Evolutionary conservation across 2,329 filamentous ascomycete genomes (phyloP).

Genomic region (Teratosphaeria zuluensis): DNA sequence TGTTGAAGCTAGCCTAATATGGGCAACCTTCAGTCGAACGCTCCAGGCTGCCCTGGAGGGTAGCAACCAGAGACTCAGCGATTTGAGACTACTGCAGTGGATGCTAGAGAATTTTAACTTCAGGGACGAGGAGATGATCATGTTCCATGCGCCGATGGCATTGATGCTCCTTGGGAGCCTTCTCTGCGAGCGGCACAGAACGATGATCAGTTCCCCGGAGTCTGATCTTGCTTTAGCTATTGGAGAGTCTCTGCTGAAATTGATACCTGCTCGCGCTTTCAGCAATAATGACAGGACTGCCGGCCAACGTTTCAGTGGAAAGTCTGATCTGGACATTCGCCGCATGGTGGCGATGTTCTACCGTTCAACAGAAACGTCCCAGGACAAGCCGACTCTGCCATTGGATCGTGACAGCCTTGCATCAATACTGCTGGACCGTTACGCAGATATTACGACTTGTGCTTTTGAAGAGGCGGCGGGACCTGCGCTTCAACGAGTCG

Average conservation of each 20-base stretch:
- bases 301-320: background rate
- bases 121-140: constrained; percentile 89
- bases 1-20: constrained; percentile 88
- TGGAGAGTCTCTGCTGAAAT: constrained; percentile 5
- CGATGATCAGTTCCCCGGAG: background rate
- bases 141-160: constrained; percentile 66
- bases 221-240: background rate
- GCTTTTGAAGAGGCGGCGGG: background rate
- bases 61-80: constrained; percentile 26
- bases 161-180: constrained; percentile 37
- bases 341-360: background rate
- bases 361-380: background rate
- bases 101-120: constrained; percentile 84
- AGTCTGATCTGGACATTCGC: background rate
- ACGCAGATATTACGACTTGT: background rate
- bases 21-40: constrained; percentile 33
- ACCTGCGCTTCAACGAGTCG: background rate
- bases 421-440: background rate
- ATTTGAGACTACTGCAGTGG: constrained; percentile 68
- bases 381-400: background rate
- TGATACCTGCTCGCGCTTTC: constrained; percentile 9
- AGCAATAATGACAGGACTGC: background rate
- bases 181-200: background rate
- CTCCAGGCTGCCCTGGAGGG: constrained; percentile 1
- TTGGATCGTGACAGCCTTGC: background rate